phyloP scores from a whole-genome alignment of 2,329 filamentous ascomycete species.

The Karstenula rhodostoma region DNA sequence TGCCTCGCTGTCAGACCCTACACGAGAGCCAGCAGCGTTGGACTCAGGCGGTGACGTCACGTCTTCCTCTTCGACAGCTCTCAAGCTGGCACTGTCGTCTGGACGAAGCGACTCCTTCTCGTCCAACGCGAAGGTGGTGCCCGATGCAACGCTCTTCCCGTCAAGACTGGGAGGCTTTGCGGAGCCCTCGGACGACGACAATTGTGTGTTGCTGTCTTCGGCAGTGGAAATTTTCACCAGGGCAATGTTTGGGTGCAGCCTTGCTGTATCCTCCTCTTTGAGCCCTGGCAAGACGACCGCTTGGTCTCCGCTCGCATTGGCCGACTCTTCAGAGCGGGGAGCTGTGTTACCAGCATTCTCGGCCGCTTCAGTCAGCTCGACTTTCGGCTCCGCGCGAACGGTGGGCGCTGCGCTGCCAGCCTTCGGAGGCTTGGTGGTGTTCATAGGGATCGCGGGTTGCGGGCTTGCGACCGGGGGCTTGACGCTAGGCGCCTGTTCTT shows the following conservation, averaged over 20 bases:
- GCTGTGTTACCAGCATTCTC: conserved; percentile 35
- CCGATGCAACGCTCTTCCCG: conserved; percentile 92
- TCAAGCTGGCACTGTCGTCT: conserved; percentile 94
- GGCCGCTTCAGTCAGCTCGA: conserved; percentile 30
- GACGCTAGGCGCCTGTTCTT: conserved; percentile 33
- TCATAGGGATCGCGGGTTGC: conserved; percentile 32
- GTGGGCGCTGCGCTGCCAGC: conserved; percentile 30
- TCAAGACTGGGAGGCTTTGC: conserved; percentile 91
- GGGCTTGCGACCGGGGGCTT: conserved; percentile 36
- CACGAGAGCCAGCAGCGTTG: conserved; percentile 76
- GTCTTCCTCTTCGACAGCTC: conserved; percentile 90
- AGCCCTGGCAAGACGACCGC: conserved; percentile 56
- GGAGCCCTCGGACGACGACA: conserved; percentile 65
- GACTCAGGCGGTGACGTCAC: conserved; percentile 79
- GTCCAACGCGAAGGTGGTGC: conserved; percentile 93
- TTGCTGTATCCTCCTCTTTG: conserved; percentile 39
- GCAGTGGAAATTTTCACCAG: conserved; percentile 43
- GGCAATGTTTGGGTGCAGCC: conserved; percentile 36
- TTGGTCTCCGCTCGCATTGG: conserved; percentile 30
- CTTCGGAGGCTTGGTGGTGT: conserved; percentile 29
- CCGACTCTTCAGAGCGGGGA: conserved; percentile 34
- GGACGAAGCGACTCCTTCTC: conserved; percentile 95
- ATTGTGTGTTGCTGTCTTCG: conserved; percentile 56
- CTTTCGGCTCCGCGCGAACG: conserved; percentile 22
- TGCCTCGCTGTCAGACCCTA: conserved; percentile 79